A percentile compares a stretch with the other conserved stretches of the same genome.
Conservation (phyloP, 2,329 filamentous ascomycete genomes). For the Chaetoscypha palmicola region DNA sequence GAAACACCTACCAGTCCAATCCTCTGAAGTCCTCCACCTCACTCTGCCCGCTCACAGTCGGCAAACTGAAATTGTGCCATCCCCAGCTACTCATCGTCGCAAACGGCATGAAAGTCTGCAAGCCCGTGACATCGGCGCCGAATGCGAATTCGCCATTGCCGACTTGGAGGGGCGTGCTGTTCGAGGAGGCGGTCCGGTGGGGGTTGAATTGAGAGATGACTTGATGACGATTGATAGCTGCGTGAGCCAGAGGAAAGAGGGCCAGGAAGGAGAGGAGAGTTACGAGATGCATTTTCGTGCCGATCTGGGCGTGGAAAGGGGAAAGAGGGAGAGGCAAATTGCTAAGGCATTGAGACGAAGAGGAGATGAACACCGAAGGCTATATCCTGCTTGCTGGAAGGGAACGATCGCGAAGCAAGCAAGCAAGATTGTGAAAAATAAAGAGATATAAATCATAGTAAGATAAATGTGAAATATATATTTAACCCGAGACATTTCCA, state of each 20-base stretch:
- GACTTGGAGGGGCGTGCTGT: conserved; percentile 35
- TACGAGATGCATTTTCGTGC: not conserved
- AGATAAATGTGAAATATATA: not conserved
- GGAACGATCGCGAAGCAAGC: no score
- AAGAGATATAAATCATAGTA: not conserved
- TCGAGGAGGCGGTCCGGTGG: conserved; percentile 18
- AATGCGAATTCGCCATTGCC: conserved; percentile 44
- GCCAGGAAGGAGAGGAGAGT: not conserved
- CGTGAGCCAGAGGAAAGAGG: not conserved
- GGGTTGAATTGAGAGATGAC: conserved; percentile 23
- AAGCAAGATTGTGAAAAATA: not conserved
- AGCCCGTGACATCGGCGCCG: conserved; percentile 38
- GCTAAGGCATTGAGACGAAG: no score
- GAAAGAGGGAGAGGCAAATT: not conserved
- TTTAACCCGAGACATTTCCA: not conserved
- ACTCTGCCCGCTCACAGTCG: conserved; percentile 31
- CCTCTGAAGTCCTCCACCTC: conserved; percentile 34
- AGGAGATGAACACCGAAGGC: no score
- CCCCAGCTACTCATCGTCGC: conserved; percentile 38
- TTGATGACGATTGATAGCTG: conserved; percentile 15
- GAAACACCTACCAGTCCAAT: conserved; percentile 32
- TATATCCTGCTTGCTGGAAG: no score
- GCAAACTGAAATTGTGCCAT: conserved; percentile 40
- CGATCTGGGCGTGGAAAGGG: no score
- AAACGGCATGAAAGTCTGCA: conserved; percentile 39